phyloP scores from a whole-genome alignment of 805 yeast species.

The Metschnikowia drakensbergensis region DNA sequence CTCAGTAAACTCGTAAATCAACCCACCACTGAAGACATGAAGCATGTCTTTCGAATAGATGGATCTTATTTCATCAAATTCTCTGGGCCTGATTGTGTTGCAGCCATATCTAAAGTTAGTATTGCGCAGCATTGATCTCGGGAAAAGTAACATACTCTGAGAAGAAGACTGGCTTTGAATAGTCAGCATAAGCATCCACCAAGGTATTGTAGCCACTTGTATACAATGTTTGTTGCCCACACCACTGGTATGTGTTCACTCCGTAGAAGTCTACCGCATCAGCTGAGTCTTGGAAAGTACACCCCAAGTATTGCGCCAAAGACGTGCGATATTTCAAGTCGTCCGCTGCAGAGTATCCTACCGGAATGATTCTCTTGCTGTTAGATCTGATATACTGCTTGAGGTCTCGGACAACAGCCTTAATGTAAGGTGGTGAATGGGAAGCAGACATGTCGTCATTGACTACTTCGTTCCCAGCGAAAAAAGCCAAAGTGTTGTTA shows the following conservation, averaged over 20 bases:
- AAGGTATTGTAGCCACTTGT: conserved; percentile 68
- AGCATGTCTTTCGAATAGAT: conserved; percentile 72
- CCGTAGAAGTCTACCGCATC: conserved; percentile 78
- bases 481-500: conserved; percentile 85
- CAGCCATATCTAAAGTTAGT: conserved; percentile 56
- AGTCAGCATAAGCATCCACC: conserved; percentile 65
- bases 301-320: conserved; percentile 75
- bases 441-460: conserved; percentile 73
- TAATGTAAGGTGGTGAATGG: conserved; percentile 68
- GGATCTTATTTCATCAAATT: conserved; percentile 70
- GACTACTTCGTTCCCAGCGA: conserved; percentile 88
- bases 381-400: conserved; percentile 62
- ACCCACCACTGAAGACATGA: conserved; percentile 76
- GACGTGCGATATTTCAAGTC: conserved; percentile 75
- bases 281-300: conserved; percentile 49
- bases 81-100: conserved; percentile 73
- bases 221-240: conserved; percentile 80
- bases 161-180: conserved; percentile 74
- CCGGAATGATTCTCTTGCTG: conserved; percentile 68
- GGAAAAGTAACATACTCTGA: conserved; percentile 60
- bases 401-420: conserved; percentile 77
- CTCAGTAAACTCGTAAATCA: conserved; percentile 76
- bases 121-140: neutral
- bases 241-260: conserved; percentile 79
- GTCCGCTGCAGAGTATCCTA: conserved; percentile 97